Evolutionary conservation across 768 basidiomycete genomes (phyloP), one percentile per base, ranked within the genome.

Genomic region (Phaffia australis): DNA sequence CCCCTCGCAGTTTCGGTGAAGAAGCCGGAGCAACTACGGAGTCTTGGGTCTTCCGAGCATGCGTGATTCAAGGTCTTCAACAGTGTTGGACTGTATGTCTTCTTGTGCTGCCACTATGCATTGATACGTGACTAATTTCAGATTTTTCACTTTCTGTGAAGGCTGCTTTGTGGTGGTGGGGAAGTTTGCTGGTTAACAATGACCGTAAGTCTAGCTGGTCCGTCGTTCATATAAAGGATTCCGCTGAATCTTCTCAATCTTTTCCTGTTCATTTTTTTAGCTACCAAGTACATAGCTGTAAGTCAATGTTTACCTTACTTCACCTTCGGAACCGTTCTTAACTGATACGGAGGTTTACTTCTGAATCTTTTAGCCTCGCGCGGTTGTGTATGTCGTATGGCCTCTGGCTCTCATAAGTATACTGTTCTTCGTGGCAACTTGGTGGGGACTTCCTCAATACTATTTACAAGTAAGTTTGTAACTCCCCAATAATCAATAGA

Each of bases 11-110:
- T 77, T 95, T 95, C 75, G 92, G 92, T 75, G 92, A 95, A 79
- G 92, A 94, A 81, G 92, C 91, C 84, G 91, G 92, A 72, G 90
- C 92, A 61, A 89, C 92, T 0, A 93, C 92, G 8, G 90, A 95
- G 75, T 84, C 92, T 16, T 95, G 92, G 92, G 87, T 86, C 48
- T 75, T 91, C 69, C 83, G 92, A 46, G 92, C 92, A 15, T 93
- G 90, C 74, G 78, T 93, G 69, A 92, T 95, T 0, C 92, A 95
- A 77, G 92, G 92, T 52, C 87, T 90, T 14, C 92, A 95, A 71
- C 92, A 94, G 77, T 83, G 94, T 51, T 95, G 92, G 92, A 63
- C 67, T 15, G 67, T 60, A 19, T 19, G 58, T 60, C 58, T 47
- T 47, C n/a, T 60, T 42, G 14, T 23, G 16, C 35, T 23, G 58